Conservation (phyloP, 805 yeast genomes). For the Cyberlindnera xylosilytica region DNA sequence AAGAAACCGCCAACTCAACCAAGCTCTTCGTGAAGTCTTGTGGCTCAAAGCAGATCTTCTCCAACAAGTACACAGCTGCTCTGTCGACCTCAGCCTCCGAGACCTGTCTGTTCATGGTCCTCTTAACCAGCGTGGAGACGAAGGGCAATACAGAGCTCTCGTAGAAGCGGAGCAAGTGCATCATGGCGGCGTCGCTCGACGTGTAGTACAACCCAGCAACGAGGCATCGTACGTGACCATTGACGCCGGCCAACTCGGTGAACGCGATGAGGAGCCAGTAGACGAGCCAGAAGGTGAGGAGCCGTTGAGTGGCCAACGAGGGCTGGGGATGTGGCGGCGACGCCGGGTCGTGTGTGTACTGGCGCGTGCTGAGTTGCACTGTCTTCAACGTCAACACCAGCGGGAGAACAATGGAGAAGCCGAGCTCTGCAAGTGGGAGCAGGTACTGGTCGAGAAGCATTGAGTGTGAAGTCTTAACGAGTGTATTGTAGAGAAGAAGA, state of each 20-base stretch:
- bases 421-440: constrained; percentile 17
- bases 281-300: constrained; percentile 20
- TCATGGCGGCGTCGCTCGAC: constrained; percentile 1
- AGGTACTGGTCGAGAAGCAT: constrained; percentile 17
- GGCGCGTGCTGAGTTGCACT: constrained; percentile 10
- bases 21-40: constrained; percentile 1
- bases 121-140: neutral
- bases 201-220: constrained; percentile 16
- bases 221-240: constrained; percentile 15
- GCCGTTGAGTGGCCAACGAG: neutral
- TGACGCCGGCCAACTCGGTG: constrained; percentile 12
- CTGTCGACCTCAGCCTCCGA: constrained; percentile 8
- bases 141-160: constrained; percentile 8
- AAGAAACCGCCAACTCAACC: constrained; percentile 2
- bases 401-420: constrained; percentile 16
- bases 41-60: constrained; percentile 10
- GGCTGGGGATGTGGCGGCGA: neutral
- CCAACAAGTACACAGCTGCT: constrained; percentile 2
- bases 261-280: constrained; percentile 22
- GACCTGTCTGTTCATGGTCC: neutral
- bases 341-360: neutral
- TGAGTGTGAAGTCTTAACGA: too few species aligned
- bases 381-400: constrained; percentile 22
- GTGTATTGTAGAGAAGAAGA: too few species aligned
- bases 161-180: constrained; percentile 14